Base-by-base conservation (phyloP, 768 basidiomycete species). In the Trametes coccinea region DNA sequence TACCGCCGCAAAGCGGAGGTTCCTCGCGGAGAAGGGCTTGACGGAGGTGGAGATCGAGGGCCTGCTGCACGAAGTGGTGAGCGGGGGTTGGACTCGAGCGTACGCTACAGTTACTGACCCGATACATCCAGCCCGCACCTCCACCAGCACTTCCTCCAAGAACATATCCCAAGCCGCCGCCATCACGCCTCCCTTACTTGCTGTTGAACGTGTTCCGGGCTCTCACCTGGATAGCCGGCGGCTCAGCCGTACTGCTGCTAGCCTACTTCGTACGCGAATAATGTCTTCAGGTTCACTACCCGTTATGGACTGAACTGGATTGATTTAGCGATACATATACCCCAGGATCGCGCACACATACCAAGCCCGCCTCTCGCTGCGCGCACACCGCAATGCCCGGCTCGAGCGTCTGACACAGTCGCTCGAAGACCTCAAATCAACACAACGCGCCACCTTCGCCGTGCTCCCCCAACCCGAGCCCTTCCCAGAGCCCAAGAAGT, bases 21-120 rank as follows among this genome's bases (percentile, higher is more conserved):
- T 93, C 63, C 80, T 93, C 11, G 69, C 69, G 0, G 89, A 90
- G 66, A 92, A 92, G 67, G 91, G 90, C 1, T 75, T 93, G 30
- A 77, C 76, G n/a, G 79, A 80, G 4, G 53, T 48, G 9, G 91
- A 93, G 69, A 81, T 91, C 44, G 80, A 85, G 48, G 71, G 70
- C 0, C 75, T 92, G 17, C 70, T 92, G 47, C 79, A 76, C 45
- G 84, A 86, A 64, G 55, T 79, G 67, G 90, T 90, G 66, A 53
- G 68, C 57, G 47, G 81, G 55, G 47, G 81, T 29, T 31, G 4
- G 30, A 49, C 9, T 4, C 10, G 47, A 11, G 34, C 34, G 34
- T 37, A 37, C 6, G 27, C 13, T 71, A 39, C 37, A 50, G 45
- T 37, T 61, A 11, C 16, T 30, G 30, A 11, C 5, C 49, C 14